These are phyloP conservation scores for Lepidium sativum DNA, from an alignment of 345 rosid species.

Conservation along the genomic window DNA sequence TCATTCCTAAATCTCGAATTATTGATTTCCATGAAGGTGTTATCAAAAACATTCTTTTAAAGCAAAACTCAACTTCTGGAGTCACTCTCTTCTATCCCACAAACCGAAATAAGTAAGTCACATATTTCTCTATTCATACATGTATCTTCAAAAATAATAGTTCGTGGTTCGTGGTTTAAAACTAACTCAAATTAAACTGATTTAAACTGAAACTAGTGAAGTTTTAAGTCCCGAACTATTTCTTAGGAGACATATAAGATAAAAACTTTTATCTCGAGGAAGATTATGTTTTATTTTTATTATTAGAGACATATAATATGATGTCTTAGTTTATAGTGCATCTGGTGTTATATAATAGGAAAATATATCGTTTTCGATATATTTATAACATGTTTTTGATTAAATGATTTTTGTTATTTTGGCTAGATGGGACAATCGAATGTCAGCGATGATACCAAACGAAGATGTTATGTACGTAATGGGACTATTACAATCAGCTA, in stretches of 20 bases:
- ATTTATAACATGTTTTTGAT: neutral
- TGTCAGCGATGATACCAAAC: conserved; percentile 62
- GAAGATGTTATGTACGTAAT: conserved; percentile 66
- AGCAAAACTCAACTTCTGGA: conserved; percentile 49
- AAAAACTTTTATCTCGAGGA: no score
- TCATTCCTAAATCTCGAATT: conserved; percentile 64
- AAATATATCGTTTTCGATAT: no score
- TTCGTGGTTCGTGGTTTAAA: no score
- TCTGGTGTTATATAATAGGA: no score
- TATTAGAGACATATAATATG: no score
- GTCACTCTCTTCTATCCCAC: conserved; percentile 64
- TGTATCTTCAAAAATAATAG: no score
- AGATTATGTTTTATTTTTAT: no score
- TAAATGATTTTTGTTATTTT: neutral
- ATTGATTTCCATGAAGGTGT: conserved; percentile 53
- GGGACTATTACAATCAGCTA: conserved; percentile 62
- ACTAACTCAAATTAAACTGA: no score
- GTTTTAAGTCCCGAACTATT: no score
- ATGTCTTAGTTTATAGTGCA: no score
- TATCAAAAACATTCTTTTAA: conserved; percentile 52
- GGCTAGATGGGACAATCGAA: conserved; percentile 77
- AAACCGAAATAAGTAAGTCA: conserved; percentile 50
- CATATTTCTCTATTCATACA: neutral
- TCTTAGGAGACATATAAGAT: no score
- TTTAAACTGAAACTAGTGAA: no score